Percentiles rank a stretch among this genome's conserved stretches.
These are phyloP conservation scores for Cordyceps militaris DNA, from an alignment of 2,329 filamentous ascomycete genomes.

Conservation along the genomic window DNA sequence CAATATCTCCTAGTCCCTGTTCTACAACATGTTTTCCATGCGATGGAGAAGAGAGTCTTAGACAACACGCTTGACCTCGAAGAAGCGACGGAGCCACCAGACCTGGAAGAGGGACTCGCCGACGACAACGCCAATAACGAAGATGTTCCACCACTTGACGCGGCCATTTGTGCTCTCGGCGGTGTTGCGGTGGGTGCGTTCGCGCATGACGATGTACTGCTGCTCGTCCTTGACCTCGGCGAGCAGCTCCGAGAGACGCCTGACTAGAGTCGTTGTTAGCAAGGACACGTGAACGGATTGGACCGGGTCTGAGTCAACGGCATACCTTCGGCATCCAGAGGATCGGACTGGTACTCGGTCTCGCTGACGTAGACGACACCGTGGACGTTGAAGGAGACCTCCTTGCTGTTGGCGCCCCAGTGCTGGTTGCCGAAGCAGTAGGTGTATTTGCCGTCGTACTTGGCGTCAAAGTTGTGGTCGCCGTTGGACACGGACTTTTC, in stretches of 20 bases:
- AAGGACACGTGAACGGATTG: not conserved
- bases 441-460: constrained; percentile 76
- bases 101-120: constrained; percentile 96
- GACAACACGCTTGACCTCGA: constrained; percentile 71
- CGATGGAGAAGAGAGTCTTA: constrained; percentile 25
- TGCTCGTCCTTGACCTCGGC: constrained; percentile 96
- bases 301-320: not conserved
- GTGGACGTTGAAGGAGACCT: constrained; percentile 98
- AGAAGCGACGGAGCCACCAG: constrained; percentile 98
- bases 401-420: constrained; percentile 93
- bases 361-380: constrained; percentile 96
- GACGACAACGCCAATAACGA: constrained; percentile 82
- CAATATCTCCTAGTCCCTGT: not conserved
- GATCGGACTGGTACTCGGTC: constrained; percentile 73
- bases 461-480: constrained; percentile 85
- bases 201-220: constrained; percentile 89
- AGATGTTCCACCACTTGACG: constrained; percentile 99
- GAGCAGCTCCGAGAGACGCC: constrained; percentile 75
- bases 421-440: constrained; percentile 99
- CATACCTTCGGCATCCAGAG: constrained; percentile 80
- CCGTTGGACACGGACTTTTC: constrained; percentile 79
- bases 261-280: constrained; percentile 47
- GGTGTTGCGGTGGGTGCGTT: constrained; percentile 95
- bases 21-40: not conserved
- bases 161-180: constrained; percentile 95